These are phyloP conservation scores for Casaregolazyma lundiana DNA, from an alignment of 1,139 yeast genomes.

Conservation along the genomic window DNA sequence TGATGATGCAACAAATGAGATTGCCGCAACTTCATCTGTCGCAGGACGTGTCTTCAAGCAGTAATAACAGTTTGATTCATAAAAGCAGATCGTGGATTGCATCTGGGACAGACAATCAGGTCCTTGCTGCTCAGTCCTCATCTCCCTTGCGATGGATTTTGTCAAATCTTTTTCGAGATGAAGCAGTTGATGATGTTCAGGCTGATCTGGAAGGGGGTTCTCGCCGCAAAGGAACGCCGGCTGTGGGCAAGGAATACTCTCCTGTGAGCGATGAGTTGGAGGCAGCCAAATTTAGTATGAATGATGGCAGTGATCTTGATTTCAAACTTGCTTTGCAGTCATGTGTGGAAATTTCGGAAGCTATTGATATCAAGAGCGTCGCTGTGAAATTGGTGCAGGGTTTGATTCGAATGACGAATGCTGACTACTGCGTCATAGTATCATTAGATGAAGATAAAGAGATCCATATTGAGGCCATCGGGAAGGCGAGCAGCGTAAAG, in stretches of 20 bases:
- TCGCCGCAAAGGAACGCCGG: background rate
- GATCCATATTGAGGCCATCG: constrained; percentile 41
- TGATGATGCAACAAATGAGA: constrained; percentile 19
- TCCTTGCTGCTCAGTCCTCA: constrained; percentile 18
- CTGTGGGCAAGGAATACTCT: constrained; percentile 7
- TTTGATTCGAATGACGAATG: constrained; percentile 41
- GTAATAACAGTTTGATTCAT: background rate
- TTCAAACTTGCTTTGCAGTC: constrained; percentile 36
- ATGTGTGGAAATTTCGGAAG: constrained; percentile 48
- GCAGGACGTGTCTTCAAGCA: background rate
- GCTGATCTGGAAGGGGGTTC: background rate
- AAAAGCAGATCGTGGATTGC: constrained; percentile 6
- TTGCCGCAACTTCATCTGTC: constrained; percentile 21
- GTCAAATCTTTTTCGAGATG: constrained; percentile 28
- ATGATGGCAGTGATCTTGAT: constrained; percentile 17
- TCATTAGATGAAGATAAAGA: constrained; percentile 37
- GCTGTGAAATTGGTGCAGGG: constrained; percentile 41
- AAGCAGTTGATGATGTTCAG: constrained; percentile 11
- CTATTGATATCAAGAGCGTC: constrained; percentile 41
- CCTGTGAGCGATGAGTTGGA: constrained; percentile 4
- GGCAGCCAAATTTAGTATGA: background rate
- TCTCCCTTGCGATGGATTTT: constrained; percentile 30
- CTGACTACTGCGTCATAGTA: constrained; percentile 46
- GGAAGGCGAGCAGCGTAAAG: constrained; percentile 37
- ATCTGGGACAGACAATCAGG: background rate